These are phyloP conservation scores for Fusarium continuum DNA, from an alignment of 2,329 filamentous ascomycete genomes.

Conservation along the genomic window DNA sequence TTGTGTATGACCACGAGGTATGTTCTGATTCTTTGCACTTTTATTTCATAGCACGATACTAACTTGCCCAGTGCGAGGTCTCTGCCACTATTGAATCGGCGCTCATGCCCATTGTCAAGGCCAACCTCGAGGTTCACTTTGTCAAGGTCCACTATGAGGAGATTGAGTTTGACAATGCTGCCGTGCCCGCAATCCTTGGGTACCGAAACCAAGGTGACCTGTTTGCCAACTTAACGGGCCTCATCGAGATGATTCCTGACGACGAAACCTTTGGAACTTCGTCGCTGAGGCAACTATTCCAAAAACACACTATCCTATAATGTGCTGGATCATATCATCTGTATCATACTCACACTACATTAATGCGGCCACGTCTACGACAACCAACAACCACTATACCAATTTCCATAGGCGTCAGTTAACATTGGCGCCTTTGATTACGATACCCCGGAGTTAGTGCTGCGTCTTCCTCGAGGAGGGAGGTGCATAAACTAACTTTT, in stretches of 20 bases:
- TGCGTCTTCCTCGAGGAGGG: constrained; percentile 20
- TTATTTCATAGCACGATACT: constrained; percentile 16
- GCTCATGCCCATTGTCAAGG: constrained; percentile 76
- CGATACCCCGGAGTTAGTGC: constrained; percentile 40
- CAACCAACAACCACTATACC: constrained; percentile 18
- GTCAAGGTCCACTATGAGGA: constrained; percentile 91
- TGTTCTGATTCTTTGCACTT: constrained; percentile 46
- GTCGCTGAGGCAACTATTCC: constrained; percentile 62
- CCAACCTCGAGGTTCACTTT: constrained; percentile 79
- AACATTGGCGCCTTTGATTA: constrained; percentile 29
- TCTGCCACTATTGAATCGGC: constrained; percentile 82
- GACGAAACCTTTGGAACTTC: constrained; percentile 67
- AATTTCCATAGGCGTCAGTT: constrained; percentile 13
- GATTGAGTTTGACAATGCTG: constrained; percentile 91
- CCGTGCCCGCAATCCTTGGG: constrained; percentile 86
- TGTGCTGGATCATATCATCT: constrained; percentile 14
- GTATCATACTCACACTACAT: constrained; percentile 15
- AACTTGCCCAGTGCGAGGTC: constrained; percentile 72
- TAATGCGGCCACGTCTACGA: constrained; percentile 44
- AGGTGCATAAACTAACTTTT: constrained; percentile 14
- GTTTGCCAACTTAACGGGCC: constrained; percentile 87
- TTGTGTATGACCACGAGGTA: constrained; percentile 90
- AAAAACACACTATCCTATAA: constrained; percentile 63
- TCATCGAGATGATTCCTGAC: constrained; percentile 85
- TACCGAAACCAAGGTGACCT: constrained; percentile 90